A percentile compares a stretch with the other conserved stretches of the same genome.
Evolutionary conservation across 148 eudicot species (phyloP).

Genomic region (Chenopodium album): DNA sequence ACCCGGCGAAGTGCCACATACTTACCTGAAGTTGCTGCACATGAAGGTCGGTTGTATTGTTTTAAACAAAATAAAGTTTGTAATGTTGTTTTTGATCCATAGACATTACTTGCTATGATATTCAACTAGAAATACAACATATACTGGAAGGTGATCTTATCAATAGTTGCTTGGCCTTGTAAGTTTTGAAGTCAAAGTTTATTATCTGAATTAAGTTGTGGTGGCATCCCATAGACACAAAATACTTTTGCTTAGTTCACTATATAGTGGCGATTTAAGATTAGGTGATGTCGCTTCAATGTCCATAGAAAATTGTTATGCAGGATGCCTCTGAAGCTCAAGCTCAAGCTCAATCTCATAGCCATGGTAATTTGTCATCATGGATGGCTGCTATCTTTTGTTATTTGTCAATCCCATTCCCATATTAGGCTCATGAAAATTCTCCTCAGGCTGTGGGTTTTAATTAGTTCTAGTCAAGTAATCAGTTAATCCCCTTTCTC

Average conservation of each 20-base stretch:
- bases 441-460: not conserved
- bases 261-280: not conserved
- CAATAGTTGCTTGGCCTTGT: not conserved
- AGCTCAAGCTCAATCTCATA: not conserved
- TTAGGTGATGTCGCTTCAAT: not conserved
- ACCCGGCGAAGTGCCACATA: conserved; percentile 81
- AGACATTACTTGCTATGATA: not conserved
- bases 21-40: conserved; percentile 92
- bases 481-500: not conserved
- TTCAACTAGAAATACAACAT: not conserved
- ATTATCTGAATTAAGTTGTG: not conserved
- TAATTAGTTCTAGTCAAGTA: not conserved
- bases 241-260: not conserved
- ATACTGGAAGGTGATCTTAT: not conserved
- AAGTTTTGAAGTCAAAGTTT: not conserved
- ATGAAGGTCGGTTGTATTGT: conserved; percentile 57
- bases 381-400: not conserved
- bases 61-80: not conserved
- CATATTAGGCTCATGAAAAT: not conserved
- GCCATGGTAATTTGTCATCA: not conserved
- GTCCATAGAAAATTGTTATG: not conserved
- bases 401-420: not conserved
- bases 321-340: not conserved
- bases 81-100: not conserved
- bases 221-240: not conserved